Evolutionary conservation across 257 asterid species (phyloP).

Genomic region (Schizonepeta tenuifolia): DNA sequence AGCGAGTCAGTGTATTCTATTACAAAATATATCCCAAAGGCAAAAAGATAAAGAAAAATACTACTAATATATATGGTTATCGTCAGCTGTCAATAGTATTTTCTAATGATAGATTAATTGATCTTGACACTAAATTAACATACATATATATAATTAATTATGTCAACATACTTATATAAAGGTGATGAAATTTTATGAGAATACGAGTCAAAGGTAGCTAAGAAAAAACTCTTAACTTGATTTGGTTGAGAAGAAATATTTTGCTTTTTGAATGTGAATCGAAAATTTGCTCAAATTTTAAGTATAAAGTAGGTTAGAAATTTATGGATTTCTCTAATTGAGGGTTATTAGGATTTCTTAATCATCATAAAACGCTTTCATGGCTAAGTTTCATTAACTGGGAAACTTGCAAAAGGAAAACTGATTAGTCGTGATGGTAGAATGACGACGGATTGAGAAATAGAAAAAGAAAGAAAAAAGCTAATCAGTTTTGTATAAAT

Average conservation of each 20-base stretch:
- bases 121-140: too few relatives aligned
- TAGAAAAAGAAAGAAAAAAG: too few relatives aligned
- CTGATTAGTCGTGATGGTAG: background rate
- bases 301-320: constrained; percentile 29
- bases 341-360: constrained; percentile 7
- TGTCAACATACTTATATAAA: too few relatives aligned
- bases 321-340: too few relatives aligned
- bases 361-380: background rate
- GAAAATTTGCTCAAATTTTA: constrained; percentile 6
- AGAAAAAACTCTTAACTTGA: background rate
- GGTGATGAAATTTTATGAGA: background rate
- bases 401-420: constrained; percentile 8
- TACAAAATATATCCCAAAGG: background rate
- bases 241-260: constrained; percentile 7
- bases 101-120: background rate
- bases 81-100: background rate
- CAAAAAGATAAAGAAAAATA: background rate
- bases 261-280: background rate
- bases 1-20: background rate
- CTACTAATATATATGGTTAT: too few relatives aligned
- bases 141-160: too few relatives aligned
- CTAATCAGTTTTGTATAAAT: too few relatives aligned
- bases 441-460: background rate
- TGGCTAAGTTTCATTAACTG: background rate
- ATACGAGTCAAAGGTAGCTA: constrained; percentile 12